Conservation (phyloP, 73 alveolate genomes). For the Paramecium pentaurelia region DNA sequence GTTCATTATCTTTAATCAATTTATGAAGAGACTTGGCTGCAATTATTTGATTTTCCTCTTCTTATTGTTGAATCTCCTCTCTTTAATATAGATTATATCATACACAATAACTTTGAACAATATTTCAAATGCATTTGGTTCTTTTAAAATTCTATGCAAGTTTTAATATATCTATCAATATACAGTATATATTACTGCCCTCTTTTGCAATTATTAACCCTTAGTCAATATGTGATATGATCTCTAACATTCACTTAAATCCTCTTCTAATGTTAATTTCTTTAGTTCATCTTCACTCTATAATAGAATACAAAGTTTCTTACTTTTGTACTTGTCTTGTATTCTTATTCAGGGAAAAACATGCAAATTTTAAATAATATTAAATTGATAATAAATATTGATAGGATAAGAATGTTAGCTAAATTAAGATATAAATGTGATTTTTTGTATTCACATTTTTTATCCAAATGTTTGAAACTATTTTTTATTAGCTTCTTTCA, state of each 20-base stretch:
- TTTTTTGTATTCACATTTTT: not conserved
- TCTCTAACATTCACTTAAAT: constrained; percentile 47
- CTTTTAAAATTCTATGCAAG: not conserved
- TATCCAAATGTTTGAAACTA: constrained; percentile 7
- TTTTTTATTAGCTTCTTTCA: not conserved
- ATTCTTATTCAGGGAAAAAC: constrained; percentile 41
- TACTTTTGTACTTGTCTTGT: not conserved
- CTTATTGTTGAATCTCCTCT: constrained; percentile 13
- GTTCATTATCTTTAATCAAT: not conserved
- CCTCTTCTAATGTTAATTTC: constrained; percentile 53
- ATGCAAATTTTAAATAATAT: not conserved
- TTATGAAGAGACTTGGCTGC: not conserved
- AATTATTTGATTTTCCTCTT: constrained; percentile 10
- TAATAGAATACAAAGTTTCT: not conserved
- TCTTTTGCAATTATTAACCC: constrained; percentile 48
- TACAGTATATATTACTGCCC: constrained; percentile 4
- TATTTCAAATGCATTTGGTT: not conserved
- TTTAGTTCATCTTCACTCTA: constrained; percentile 61
- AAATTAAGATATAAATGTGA: not conserved
- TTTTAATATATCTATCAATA: not conserved
- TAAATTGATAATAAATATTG: not conserved
- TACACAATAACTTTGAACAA: constrained; percentile 10
- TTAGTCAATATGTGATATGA: constrained; percentile 51
- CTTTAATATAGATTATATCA: not conserved
- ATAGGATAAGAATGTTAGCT: not conserved